Evolutionary conservation across 148 eudicot species (phyloP), one percentile per base, ranked within the genome.

Genomic region (Silene uniflora): DNA sequence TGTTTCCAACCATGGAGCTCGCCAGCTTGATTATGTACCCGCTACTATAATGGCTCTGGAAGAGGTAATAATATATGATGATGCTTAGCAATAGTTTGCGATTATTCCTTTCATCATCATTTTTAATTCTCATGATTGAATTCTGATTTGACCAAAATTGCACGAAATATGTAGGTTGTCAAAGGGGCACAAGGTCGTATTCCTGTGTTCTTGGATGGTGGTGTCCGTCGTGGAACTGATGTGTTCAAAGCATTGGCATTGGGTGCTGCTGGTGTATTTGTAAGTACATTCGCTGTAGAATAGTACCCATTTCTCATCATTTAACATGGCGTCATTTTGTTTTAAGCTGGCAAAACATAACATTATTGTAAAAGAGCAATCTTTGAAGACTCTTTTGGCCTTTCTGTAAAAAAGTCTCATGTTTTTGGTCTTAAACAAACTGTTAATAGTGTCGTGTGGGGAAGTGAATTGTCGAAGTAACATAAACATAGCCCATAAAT

Each of bases 211-310:
- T 80, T 94, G 85, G 98, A 94, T 79, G 98, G 98, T 61, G 98
- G 98, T 42, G 93, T 91, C 54, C 89, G 96, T 2, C 97, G 98
- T 83, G 98, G 98, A 81, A 94, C 97, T 52, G 97, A 94, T 82
- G 98, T 94, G 66, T 94, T 94, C 87, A 91, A 94, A 87, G 99
- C 99, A n/a, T 82, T 95, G 81, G 99, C 99, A 27, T 84, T 95
- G 18, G 99, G 99, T 81, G 99, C 99, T 18, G 77, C 97, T 67
- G 99, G 99, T 63, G 78, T 95, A 69, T 95, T 95, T 84, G 99
- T 92, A 89, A 91, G 96, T 90, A 72, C 7, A 69, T 7, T 44
- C 9, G 14, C 44, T 23, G 24, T 22, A 17, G 61, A 39, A 73
- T 14, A 59, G 27, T 49, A 60, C 14, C 35, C 25, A 9, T 56